Percentiles rank a stretch among this genome's conserved stretches.
These are phyloP conservation scores for Trypanosoma rangeli DNA, from an alignment of 208 protist species.

Conservation along the genomic window DNA sequence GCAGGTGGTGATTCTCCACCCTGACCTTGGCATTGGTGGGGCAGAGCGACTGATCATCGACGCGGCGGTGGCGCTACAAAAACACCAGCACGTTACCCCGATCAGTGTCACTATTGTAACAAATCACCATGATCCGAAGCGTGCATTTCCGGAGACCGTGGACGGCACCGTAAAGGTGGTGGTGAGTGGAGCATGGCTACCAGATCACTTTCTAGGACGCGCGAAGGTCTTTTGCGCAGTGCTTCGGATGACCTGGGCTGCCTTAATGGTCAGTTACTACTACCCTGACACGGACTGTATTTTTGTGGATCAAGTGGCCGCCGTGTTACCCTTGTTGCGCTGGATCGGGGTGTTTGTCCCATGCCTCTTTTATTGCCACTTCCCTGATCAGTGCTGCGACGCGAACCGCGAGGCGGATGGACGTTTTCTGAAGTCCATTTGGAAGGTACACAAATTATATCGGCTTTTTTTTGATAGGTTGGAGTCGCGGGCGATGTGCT, in stretches of 20 bases:
- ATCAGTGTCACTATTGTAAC: slow-evolving; percentile 89
- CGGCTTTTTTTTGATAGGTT: slow-evolving; percentile 88
- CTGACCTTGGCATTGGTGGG: slow-evolving; percentile 96
- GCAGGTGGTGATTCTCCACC: slow-evolving; percentile 93
- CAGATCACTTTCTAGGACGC: slow-evolving; percentile 75
- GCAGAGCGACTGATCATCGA: slow-evolving; percentile 98
- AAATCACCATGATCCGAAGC: slow-evolving; percentile 88
- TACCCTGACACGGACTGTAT: slow-evolving; percentile 71
- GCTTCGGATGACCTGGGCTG: slow-evolving; percentile 84
- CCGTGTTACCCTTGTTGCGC: slow-evolving; percentile 82
- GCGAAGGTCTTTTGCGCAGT: slow-evolving; percentile 87
- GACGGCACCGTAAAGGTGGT: slow-evolving; percentile 89
- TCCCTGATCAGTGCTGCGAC: slow-evolving; percentile 95
- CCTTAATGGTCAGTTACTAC: slow-evolving; percentile 43
- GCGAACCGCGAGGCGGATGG: slow-evolving; percentile 57
- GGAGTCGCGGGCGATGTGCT: slow-evolving; percentile 55
- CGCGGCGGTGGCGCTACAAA: slow-evolving; percentile 86
- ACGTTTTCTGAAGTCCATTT: slow-evolving; percentile 22
- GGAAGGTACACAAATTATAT: slow-evolving; percentile 62
- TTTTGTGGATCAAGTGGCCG: slow-evolving; percentile 94
- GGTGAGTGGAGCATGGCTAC: slow-evolving; percentile 87
- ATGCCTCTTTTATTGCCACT: slow-evolving; percentile 99
- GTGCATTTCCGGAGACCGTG: slow-evolving; percentile 94
- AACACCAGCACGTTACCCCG: slow-evolving; percentile 63
- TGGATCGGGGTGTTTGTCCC: slow-evolving; percentile 48